Evolutionary conservation across 495 filamentous ascomycete genomes (phyloP), one percentile per base, ranked within the genome.

Genomic region (Aspergillus taichungensis): DNA sequence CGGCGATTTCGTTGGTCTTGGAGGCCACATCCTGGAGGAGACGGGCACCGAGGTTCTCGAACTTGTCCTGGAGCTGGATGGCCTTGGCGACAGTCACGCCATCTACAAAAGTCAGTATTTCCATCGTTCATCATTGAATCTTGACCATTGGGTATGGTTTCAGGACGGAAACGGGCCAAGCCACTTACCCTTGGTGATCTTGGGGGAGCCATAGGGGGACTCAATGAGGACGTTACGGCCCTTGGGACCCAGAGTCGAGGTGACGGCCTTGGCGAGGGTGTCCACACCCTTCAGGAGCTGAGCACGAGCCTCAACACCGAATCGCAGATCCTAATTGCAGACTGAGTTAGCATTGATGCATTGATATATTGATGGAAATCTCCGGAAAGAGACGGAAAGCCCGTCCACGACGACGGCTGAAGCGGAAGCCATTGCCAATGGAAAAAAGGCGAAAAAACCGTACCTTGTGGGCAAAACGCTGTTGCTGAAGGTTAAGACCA

Each of bases 1-100:
- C 92, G 48, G 92, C 92, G 57, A 88, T 80, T 72, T 98, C 92
- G 76, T 98, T 98, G 52, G 92, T 98, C 82, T 98, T 98, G 59
- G 87, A 94, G 56, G 92, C 94, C 47, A 98, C 92, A 66, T 97
- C 92, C 75, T 96, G 90, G 54, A 98, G 79, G 46, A 98, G 80
- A 58, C 86, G 84, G 53, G 94, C 94, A 68, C 92, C 92, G 54
- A 98, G 85, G 75, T 98, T 97, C 74, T 98, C 94, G 70, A 95
- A 98, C 69, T 98, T 98, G 76, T 98, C 92, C 78, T 98, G 82
- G 38, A 98, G 79, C 51, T 79, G 80, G 56, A 98, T 87, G 45
- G 90, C 90, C 72, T 81, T 85, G 55, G 89, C 89, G 58, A 95
- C 89, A 52, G 86, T 94, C 31, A 95, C 89, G 83, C 89, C 89